Base-by-base conservation (phyloP, 345 rosid species). In the Heritiera fomes region DNA sequence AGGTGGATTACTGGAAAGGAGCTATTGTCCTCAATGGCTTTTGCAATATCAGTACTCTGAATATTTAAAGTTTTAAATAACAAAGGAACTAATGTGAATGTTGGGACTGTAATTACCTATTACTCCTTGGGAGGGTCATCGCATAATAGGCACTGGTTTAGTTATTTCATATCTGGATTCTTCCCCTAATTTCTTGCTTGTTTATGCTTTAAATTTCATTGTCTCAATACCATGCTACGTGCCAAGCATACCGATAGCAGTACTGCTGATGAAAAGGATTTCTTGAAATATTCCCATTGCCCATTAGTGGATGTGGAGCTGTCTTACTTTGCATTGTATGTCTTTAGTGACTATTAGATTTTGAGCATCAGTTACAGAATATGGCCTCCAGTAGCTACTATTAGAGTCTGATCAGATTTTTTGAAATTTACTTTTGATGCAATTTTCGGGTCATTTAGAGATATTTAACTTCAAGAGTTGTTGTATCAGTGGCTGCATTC, bases 151-250 rank as follows among this genome's bases (percentile, higher is more conserved):
- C 6, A 14, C 55, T 68, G 53, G n/a, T 67, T 43, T 67, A 67
- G 10, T 67, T 67, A 10, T 67, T 43, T 68, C 73, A 20, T 46
- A 69, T 69, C 28, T 65, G 70, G 32, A 62, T 62, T 40, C 7
- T 34, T 56, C 53, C 55, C 1, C 15, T 0, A 40, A 40, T 68
- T 11, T 45, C 73, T 45, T 45, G 50, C 73, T 14, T 68, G 45
- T 45, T 20, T 52, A 68, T 45, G 23, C 47, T 47, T 20, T 28
- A 34, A 32, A 41, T 8, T 50, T 38, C 11, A 61, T 64, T 40
- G 69, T 7, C 45, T 46, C 23, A 40, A 40, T 64, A 64, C 3
- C 20, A 64, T 64, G 46, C 69, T 61, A 61, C 65, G 4, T 28
- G 65, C 7, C 17, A 61, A 28, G 65, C 40, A 30, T 30, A 30